Conservation (phyloP, 129 eudicot species). For the Artemisia annua region DNA sequence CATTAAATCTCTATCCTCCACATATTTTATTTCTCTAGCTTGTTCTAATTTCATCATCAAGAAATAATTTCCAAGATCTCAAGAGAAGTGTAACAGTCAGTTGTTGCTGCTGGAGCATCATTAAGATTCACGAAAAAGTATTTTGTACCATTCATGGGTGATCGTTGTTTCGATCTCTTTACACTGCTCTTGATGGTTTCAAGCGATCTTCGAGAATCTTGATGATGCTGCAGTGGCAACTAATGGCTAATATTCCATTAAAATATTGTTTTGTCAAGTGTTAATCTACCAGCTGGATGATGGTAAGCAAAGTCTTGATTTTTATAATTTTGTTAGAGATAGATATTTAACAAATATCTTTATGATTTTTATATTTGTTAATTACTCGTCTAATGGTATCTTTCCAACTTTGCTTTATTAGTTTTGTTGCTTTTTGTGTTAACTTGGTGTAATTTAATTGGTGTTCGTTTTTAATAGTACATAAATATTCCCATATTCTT, state of each 20-base stretch:
- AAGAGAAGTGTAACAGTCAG: conserved; percentile 36
- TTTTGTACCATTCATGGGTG: neutral
- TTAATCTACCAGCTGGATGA: conserved; percentile 27
- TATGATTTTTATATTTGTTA: conserved; percentile 13
- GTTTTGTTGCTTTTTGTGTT: conserved; percentile 42
- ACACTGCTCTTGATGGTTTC: neutral
- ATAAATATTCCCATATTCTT: conserved; percentile 5
- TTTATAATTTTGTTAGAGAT: neutral
- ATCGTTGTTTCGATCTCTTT: neutral
- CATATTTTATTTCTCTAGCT: neutral
- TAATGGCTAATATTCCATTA: conserved; percentile 35
- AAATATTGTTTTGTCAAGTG: neutral
- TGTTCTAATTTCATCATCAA: neutral
- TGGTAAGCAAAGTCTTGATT: conserved; percentile 24
- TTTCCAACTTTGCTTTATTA: conserved; percentile 1
- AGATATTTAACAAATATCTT: neutral
- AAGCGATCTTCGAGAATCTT: conserved; percentile 53
- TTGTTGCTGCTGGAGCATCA: conserved; percentile 68
- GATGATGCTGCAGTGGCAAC: conserved; percentile 80
- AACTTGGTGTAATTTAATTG: conserved; percentile 11
- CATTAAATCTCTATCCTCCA: conserved; percentile 9
- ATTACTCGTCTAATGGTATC: conserved; percentile 19
- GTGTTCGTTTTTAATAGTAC: conserved; percentile 1
- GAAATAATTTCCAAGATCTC: conserved; percentile 1
- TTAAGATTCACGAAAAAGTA: conserved; percentile 58